Conservation (phyloP, 2,329 filamentous ascomycete species). For the Pyrenophora graminea region DNA sequence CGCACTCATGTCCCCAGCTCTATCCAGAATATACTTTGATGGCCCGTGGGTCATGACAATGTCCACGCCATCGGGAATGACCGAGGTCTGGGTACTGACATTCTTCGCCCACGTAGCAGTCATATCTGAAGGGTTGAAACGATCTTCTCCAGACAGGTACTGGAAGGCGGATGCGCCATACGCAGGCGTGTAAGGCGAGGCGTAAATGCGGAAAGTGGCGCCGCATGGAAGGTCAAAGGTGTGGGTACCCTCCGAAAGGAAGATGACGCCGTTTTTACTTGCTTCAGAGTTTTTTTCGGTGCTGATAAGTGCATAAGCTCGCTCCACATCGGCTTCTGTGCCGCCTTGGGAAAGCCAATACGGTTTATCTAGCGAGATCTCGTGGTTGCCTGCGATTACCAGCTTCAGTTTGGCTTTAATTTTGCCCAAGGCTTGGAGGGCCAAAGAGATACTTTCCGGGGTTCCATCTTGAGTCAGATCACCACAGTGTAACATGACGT, state of each 20-base stretch:
- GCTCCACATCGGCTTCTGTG: slow-evolving; percentile 6
- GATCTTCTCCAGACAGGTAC: slow-evolving; percentile 54
- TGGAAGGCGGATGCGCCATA: slow-evolving; percentile 60
- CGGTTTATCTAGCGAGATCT: slow-evolving; percentile 58
- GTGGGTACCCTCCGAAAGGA: slow-evolving; percentile 58
- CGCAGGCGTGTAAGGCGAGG: slow-evolving; percentile 57
- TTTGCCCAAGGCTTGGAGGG: slow-evolving; percentile 51
- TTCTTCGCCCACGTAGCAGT: slow-evolving; percentile 27
- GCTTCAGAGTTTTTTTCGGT: slow-evolving; percentile 47
- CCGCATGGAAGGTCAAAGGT: slow-evolving; percentile 54
- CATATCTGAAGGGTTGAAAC: slow-evolving; percentile 51
- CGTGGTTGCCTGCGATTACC: slow-evolving; percentile 66
- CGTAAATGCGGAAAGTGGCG: slow-evolving; percentile 56
- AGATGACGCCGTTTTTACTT: slow-evolving; percentile 51
- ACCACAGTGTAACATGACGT: slow-evolving; percentile 62
- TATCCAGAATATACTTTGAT: slow-evolving; percentile 57
- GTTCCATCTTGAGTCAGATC: slow-evolving; percentile 60
- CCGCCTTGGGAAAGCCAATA: slow-evolving; percentile 41
- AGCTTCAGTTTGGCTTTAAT: slow-evolving; percentile 61
- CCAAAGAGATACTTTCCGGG: slow-evolving; percentile 50
- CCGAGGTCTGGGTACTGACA: slow-evolving; percentile 19
- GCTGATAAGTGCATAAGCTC: slow-evolving; percentile 33
- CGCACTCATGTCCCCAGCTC: slow-evolving; percentile 41
- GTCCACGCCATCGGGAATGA: slow-evolving; percentile 51
- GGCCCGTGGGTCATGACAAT: slow-evolving; percentile 66